A percentile compares a stretch with the other conserved stretches of the same genome.
Evolutionary conservation across 129 eudicot species (phyloP).

Genomic region (Ambrosia trifida): DNA sequence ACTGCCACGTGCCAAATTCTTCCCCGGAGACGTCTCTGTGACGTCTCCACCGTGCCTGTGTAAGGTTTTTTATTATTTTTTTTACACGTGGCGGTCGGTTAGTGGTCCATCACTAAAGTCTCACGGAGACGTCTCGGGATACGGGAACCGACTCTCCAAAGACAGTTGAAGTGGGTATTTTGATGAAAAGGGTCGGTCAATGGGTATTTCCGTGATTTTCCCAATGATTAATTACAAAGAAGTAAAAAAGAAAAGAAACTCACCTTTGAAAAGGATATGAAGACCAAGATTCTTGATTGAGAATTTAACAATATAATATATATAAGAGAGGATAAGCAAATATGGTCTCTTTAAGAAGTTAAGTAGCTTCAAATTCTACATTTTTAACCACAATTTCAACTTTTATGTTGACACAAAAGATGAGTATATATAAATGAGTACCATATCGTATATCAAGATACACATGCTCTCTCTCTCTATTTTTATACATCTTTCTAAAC

Average conservation of each 20-base stretch:
- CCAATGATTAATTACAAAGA: slow-evolving; percentile 22
- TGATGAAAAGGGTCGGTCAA: too few species aligned
- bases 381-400: slow-evolving; percentile 16
- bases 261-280: slow-evolving; percentile 4
- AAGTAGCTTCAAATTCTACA: slow-evolving; percentile 16
- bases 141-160: too few species aligned
- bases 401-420: slow-evolving; percentile 14
- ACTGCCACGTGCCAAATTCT: too few species aligned
- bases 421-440: slow-evolving; percentile 31
- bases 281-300: slow-evolving; percentile 19
- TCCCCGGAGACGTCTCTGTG: too few species aligned
- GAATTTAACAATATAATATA: slow-evolving; percentile 26
- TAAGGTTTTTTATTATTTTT: too few species aligned
- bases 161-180: too few species aligned
- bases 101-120: too few species aligned
- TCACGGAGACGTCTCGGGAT: too few species aligned
- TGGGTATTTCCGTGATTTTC: too few species aligned
- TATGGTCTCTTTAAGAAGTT: slow-evolving; percentile 19
- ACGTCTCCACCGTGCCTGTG: too few species aligned
- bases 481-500: neutral
- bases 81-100: too few species aligned
- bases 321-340: neutral
- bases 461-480: slow-evolving; percentile 12
- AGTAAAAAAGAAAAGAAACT: slow-evolving; percentile 19
- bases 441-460: slow-evolving; percentile 13